Base-by-base conservation (phyloP, 768 basidiomycete genomes). In the Hypholoma fasciculare region DNA sequence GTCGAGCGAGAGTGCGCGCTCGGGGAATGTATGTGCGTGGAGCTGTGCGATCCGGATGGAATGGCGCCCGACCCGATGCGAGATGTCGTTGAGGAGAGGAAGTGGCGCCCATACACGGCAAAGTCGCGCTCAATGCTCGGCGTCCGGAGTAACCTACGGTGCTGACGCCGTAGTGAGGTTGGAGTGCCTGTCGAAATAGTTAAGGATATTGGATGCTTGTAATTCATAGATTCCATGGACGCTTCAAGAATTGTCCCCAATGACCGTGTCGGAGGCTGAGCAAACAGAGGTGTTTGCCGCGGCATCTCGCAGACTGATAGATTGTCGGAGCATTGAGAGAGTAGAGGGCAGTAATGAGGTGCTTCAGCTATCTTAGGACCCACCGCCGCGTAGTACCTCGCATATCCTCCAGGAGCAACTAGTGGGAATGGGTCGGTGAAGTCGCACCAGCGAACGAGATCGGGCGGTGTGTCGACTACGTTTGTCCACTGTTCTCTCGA, bases 401-500 rank as follows among this genome's bases (percentile, higher is more conserved):
- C 72, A 64, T 80, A 80, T n/a, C 77, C 77, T 16, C 78, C 78
- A 20, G 67, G 63, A 2, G 72, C 67, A 30, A 80, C 74, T 5
- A 66, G 66, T 7, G 77, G 77, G 58, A 80, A 78, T 0, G 77
- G 77, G 19, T 66, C 69, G 36, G 63, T 63, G 57, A 78, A 74
- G 38, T 69, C 71, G 54, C 71, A 71, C 66, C 73, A 74, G 54
- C 73, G 72, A 9, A 67, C 56, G 7, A 78, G 68, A 37, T 74
- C 73, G 16, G 77, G 77, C 7, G 77, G 74, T 2, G 51, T 54
- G 9, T 66, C 60, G 36, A 69, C 65, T 16, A 43, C 54, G 43
- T 50, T 48, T 19, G 39, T 49, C 12, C 43, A 47, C 19, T 46
- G 37, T 43, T 44, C 44, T 17, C 34, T 47, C 51, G 54, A 23